Conservation (phyloP, 2,329 filamentous ascomycete genomes). For the Cladophialophora psammophila region DNA sequence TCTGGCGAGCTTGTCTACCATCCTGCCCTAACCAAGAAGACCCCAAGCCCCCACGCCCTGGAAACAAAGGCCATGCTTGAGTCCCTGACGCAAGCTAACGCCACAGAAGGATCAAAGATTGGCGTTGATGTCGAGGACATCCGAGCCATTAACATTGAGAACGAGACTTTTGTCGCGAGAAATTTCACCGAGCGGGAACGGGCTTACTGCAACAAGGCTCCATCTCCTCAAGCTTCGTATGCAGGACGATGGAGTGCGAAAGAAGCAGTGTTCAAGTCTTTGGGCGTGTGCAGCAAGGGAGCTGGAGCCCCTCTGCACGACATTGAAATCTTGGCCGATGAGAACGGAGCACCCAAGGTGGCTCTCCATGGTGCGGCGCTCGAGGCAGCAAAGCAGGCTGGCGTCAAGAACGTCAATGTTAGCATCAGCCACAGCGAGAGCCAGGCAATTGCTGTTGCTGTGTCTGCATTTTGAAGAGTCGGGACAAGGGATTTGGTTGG, state of each 20-base stretch:
- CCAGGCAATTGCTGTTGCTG: conserved; percentile 93
- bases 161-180: conserved; percentile 90
- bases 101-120: conserved; percentile 73
- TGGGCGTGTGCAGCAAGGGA: conserved; percentile 85
- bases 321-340: conserved; percentile 87
- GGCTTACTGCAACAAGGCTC: conserved; percentile 80
- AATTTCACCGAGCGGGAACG: conserved; percentile 91
- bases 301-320: conserved; percentile 90
- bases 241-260: conserved; percentile 97
- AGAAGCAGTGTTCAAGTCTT: conserved; percentile 97
- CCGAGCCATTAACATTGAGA: conserved; percentile 85
- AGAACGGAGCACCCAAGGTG: conserved; percentile 82
- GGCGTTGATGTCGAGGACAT: conserved; percentile 95
- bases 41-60: conserved; percentile 62
- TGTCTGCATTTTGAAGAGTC: conserved; percentile 72
- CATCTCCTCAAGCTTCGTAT: conserved; percentile 86
- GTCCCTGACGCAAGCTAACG: conserved; percentile 72
- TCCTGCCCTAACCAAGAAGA: conserved; percentile 70
- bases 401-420: conserved; percentile 86
- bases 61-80: conserved; percentile 79
- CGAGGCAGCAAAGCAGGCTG: conserved; percentile 80
- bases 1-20: conserved; percentile 78
- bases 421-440: conserved; percentile 95
- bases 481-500: background rate
- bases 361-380: conserved; percentile 88